Base-by-base conservation (phyloP, 257 asterid genomes). In the Capsicum rhomboideum region DNA sequence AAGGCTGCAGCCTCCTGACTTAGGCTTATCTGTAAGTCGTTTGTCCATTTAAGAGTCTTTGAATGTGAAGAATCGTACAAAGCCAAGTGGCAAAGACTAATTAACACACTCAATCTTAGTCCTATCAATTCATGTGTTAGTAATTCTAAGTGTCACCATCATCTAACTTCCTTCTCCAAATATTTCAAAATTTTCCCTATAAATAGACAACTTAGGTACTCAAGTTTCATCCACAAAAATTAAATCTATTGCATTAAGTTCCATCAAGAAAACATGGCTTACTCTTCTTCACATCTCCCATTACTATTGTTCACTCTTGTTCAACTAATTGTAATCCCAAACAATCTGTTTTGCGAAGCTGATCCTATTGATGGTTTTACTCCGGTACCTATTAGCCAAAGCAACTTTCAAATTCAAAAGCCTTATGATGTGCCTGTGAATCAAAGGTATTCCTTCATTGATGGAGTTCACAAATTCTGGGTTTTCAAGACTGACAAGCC, bases 401-500 rank as follows among this genome's bases (percentile, higher is more conserved):
- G 82, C 34, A 54, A 68, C n/a, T 80, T 54, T 31, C 55, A 53
- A 31, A 79, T 86, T 71, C 86, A 86, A 34, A 78, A 54, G 67
- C 88, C 88, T 8, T 86, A 83, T 26, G 56, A 79, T 40, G 78
- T 83, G n/a, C 69, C 86, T 11, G 56, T 63, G 28, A 54, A 86
- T 44, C 86, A 83, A 46, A 59, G 82, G 18, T 86, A 86, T 63
- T 74, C 63, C 46, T 86, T 52, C 28, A 74, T 77, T 26, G 37
- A 86, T 83, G 86, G 84, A 53, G 86, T 78, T 68, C 84, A 67
- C 49, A 83, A 16, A 40, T 11, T 83, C 17, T 83, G 88, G 88
- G 86, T 86, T 71, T 80, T 67, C 21, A 29, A 69, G 14, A 77
- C 78, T 3, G 88, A 86, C 69, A 86, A 86, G n/a, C 86, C 86